Base-by-base conservation (phyloP, 495 filamentous ascomycete species). In the Talaromyces liani region DNA sequence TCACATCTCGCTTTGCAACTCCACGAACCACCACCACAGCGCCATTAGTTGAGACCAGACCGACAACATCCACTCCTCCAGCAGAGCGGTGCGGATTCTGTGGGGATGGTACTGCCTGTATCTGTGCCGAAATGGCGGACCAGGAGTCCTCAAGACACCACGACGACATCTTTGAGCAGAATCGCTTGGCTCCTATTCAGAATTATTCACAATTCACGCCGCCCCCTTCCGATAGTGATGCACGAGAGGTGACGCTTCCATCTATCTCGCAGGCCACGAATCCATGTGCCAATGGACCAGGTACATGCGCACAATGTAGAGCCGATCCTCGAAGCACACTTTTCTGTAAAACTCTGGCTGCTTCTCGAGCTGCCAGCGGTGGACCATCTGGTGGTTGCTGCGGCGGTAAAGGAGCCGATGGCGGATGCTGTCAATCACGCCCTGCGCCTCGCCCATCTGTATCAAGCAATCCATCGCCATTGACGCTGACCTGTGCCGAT, bases 31-130 rank as follows among this genome's bases (percentile, higher is more conserved):
- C 70, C 18, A 10, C 53, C 16, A 16, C 53, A 25, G 51, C 64
- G 16, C 65, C 41, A 29, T 65, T 54, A 47, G 69, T 72, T 58
- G 62, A 74, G 64, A 70, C 71, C 60, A 66, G 70, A 34, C 68
- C 67, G 8, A 65, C 72, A 29, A 65, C 72, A 29, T 72, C 74
- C 2, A 79, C 77, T n/a, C 73, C 77, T 1, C 39, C 67, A n/a
- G 64, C 60, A 27, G 91, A 94, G 58, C 83, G 87, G 9, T 96
- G 91, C 68, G 91, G 91, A n/a, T 95, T 95, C 77, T 96, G 91
- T 72, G 82, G 86, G 66, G 89, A 93, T 60, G 90, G 90, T 16
- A 91, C 87, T 0, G 88, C 90, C 67, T 96, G 91, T 69, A 84
- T 93, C 62, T 96, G 91, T 71, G 90, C 88, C 29, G 90, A 93